phyloP scores from a whole-genome alignment of 768 basidiomycete species.

The Boletales sp. region DNA sequence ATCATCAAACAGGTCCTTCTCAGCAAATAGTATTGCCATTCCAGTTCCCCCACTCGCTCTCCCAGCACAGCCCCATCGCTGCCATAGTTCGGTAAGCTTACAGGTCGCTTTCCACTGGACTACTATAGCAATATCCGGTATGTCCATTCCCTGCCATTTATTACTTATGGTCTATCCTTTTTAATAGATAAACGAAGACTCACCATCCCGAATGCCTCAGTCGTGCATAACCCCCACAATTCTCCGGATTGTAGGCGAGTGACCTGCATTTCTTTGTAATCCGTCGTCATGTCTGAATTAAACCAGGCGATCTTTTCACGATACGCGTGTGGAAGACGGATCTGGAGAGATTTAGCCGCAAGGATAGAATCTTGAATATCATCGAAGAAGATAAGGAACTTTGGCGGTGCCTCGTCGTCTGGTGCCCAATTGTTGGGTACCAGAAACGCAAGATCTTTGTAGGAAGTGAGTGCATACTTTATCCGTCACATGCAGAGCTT shows the following conservation, averaged over 20 bases:
- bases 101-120: conserved; percentile 32
- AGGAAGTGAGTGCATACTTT: conserved; percentile 17
- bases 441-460: conserved; percentile 24
- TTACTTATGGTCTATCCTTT: not conserved
- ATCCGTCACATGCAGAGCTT: conserved; percentile 24
- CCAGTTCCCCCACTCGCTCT: not conserved
- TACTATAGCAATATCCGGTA: conserved; percentile 32
- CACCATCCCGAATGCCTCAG: conserved; percentile 38
- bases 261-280: conserved; percentile 14
- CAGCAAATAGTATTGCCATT: not conserved
- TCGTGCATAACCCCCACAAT: conserved; percentile 25
- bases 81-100: conserved; percentile 8
- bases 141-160: conserved; percentile 32
- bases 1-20: conserved; percentile 2
- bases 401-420: conserved; percentile 2
- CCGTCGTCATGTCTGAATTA: conserved; percentile 23
- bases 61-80: not conserved
- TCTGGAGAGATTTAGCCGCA: conserved; percentile 10
- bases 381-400: conserved; percentile 16
- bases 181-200: not conserved
- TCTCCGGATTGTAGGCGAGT: conserved; percentile 9
- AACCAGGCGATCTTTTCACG: conserved; percentile 23
- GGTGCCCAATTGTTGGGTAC: conserved; percentile 9
- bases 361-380: conserved; percentile 5
- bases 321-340: conserved; percentile 3